Conservation (phyloP, 176 grass and related monocot genomes). For the Lolium perenne region DNA sequence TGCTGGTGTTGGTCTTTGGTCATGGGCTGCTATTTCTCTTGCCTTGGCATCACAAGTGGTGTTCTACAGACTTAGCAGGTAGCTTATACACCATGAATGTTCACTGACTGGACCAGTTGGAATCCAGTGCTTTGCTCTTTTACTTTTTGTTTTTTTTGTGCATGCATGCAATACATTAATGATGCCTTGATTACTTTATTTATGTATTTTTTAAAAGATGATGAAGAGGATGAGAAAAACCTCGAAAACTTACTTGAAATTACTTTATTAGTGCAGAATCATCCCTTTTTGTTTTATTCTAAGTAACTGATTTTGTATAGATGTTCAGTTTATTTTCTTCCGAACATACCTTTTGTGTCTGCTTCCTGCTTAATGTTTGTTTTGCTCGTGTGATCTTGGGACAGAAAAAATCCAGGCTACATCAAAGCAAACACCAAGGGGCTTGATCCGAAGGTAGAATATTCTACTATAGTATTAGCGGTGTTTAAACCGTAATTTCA, state of each 20-base stretch:
- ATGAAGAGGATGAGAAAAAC: background rate
- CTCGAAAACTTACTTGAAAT: background rate
- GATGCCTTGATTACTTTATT: constrained; percentile 11
- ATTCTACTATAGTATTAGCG: constrained; percentile 3
- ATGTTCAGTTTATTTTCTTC: constrained; percentile 35
- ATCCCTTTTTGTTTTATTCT: constrained; percentile 23
- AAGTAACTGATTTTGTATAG: constrained; percentile 2
- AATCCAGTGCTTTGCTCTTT: constrained; percentile 15
- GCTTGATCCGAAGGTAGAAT: constrained; percentile 60
- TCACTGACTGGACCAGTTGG: constrained; percentile 30
- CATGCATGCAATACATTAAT: constrained; percentile 4
- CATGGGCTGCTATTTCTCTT: constrained; percentile 80
- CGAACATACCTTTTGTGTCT: constrained; percentile 35
- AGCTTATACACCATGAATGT: constrained; percentile 33
- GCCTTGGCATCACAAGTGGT: constrained; percentile 74
- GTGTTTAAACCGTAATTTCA: constrained; percentile 30
- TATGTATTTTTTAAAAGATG: constrained; percentile 20
- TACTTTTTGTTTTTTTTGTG: background rate
- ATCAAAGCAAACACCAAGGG: constrained; percentile 78
- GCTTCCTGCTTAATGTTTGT: constrained; percentile 35
- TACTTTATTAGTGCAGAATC: background rate
- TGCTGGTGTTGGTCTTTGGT: constrained; percentile 78
- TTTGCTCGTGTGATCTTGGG: constrained; percentile 39
- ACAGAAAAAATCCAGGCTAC: constrained; percentile 93
- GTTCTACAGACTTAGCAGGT: constrained; percentile 97